Conservation (phyloP, 1,139 yeast genomes). For the Yamadazyma aaseri region DNA sequence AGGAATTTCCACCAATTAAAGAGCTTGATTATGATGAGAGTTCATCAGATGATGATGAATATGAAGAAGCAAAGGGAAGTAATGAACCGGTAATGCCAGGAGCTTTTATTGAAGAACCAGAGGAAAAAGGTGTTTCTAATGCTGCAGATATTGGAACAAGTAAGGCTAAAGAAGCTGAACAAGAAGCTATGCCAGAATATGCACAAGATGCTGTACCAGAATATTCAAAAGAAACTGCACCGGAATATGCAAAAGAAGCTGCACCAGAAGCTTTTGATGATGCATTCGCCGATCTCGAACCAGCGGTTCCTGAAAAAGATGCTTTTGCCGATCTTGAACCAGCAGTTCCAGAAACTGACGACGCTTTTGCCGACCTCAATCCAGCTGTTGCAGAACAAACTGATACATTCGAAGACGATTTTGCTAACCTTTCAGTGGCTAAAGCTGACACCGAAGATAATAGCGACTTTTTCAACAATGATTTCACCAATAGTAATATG, state of each 20-base stretch:
- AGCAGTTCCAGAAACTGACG: neutral
- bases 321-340: too few species aligned
- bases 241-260: conserved; percentile 17
- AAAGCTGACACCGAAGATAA: conserved; percentile 19
- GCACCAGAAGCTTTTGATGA: conserved; percentile 31
- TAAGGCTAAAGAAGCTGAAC: neutral
- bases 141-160: neutral
- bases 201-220: conserved; percentile 40
- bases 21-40: conserved; percentile 64
- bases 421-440: conserved; percentile 43
- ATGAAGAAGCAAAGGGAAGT: conserved; percentile 17
- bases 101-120: conserved; percentile 4
- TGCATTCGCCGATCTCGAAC: conserved; percentile 41
- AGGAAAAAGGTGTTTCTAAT: neutral
- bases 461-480: conserved; percentile 31
- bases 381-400: conserved; percentile 9
- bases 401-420: conserved; percentile 40
- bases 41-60: conserved; percentile 31
- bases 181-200: conserved; percentile 11
- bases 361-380: too few species aligned
- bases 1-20: conserved; percentile 72
- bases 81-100: conserved; percentile 2
- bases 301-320: conserved; percentile 30
- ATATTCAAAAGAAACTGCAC: conserved; percentile 39
- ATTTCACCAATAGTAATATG: conserved; percentile 38